A percentile compares a stretch with the other conserved stretches of the same genome.
Evolutionary conservation across 495 filamentous ascomycete genomes (phyloP).

Genomic region (Monascus purpureus): DNA sequence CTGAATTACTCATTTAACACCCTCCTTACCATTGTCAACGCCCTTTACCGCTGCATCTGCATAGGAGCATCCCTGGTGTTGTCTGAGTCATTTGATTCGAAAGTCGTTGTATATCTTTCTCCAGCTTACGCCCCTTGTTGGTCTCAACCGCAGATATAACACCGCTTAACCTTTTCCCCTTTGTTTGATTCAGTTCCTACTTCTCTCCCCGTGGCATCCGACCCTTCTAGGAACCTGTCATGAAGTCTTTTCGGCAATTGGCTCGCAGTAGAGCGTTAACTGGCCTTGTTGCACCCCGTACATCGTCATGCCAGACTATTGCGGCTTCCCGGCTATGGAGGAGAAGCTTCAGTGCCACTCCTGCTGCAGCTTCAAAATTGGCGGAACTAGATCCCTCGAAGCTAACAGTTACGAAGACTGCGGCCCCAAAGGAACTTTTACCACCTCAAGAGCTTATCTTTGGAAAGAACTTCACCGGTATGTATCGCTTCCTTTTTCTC

Average conservation of each 20-base stretch:
- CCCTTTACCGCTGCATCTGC: no score
- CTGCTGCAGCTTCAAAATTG: slow-evolving; percentile 38
- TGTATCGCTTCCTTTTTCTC: slow-evolving; percentile 1
- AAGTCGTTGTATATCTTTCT: no score
- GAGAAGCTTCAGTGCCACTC: slow-evolving; percentile 46
- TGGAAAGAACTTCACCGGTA: slow-evolving; percentile 77
- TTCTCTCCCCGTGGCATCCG: no score
- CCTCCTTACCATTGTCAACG: no score
- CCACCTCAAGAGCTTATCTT: slow-evolving; percentile 74
- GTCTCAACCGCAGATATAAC: no score
- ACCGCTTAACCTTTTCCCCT: no score
- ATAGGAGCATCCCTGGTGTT: no score
- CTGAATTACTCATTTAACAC: no score
- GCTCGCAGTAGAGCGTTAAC: slow-evolving; percentile 21
- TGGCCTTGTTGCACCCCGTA: slow-evolving; percentile 13
- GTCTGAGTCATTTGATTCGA: no score
- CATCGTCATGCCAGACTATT: slow-evolving; percentile 12
- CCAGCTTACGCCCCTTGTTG: no score
- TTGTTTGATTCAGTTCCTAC: no score
- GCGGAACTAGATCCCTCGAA: slow-evolving; percentile 60
- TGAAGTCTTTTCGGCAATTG: slow-evolving; percentile 30
- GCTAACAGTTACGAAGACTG: slow-evolving; percentile 59
- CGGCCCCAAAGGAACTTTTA: slow-evolving; percentile 55
- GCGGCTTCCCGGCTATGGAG: slow-evolving; percentile 18
- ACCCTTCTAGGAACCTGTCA: no score